These are phyloP conservation scores for Monosporozyma aquatica DNA, from an alignment of 805 yeast species.

Conservation along the genomic window DNA sequence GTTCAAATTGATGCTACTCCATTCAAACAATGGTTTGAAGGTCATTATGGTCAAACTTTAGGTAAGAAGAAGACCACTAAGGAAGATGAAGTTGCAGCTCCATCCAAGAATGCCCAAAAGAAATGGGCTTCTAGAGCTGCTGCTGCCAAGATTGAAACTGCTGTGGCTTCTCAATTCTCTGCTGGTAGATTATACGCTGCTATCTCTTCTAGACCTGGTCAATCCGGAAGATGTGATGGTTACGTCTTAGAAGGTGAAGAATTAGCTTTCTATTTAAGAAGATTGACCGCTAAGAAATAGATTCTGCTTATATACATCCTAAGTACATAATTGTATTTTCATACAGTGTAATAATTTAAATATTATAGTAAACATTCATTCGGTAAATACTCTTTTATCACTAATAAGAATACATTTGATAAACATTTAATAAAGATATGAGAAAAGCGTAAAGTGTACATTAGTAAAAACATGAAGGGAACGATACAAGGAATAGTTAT, in stretches of 20 bases:
- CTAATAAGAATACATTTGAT: too few species aligned
- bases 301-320: too few species aligned
- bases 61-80: conserved; percentile 61
- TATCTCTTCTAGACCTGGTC: conserved; percentile 99
- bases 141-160: conserved; percentile 73
- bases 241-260: conserved; percentile 99
- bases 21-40: conserved; percentile 98
- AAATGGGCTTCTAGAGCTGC: conserved; percentile 90
- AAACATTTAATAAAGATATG: too few species aligned
- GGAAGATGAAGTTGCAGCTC: conserved; percentile 55
- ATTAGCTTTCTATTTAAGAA: conserved; percentile 99
- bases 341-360: too few species aligned
- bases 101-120: conserved; percentile 75
- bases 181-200: conserved; percentile 98
- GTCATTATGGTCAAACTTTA: conserved; percentile 89
- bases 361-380: too few species aligned
- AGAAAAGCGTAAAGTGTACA: too few species aligned
- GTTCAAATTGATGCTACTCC: conserved; percentile 99
- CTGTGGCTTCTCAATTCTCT: conserved; percentile 93
- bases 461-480: too few species aligned
- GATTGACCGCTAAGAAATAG: conserved; percentile 98
- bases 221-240: conserved; percentile 99
- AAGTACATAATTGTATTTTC: too few species aligned
- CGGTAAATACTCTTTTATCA: too few species aligned
- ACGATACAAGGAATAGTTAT: too few species aligned